Base-by-base conservation (phyloP, 2,329 filamentous ascomycete species). In the Penicillium fuscoglaucum region DNA sequence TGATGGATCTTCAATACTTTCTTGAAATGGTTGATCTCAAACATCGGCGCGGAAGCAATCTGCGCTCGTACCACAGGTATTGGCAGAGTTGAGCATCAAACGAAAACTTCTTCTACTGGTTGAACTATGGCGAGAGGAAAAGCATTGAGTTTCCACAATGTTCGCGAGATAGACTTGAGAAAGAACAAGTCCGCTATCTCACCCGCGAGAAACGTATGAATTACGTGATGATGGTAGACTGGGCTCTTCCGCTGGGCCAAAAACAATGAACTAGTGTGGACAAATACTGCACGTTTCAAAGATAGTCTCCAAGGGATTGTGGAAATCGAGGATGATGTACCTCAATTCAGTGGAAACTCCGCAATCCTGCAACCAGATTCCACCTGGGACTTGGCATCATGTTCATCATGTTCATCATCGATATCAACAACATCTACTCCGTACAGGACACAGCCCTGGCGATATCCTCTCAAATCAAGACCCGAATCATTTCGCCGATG, bases 21-120 rank as follows among this genome's bases (percentile, higher is more conserved):
- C 79, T 87, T 1, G 86, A 96, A 68, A 93, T 96, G 89, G 87
- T 93, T 8, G 90, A 95, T 71, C 78, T 87, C 47, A 93, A 96
- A 73, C 92, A 97, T 71, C 85, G 92, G 4, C 96, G 96, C 69
- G 93, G 92, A 4, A 89, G 87, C 54, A 96, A 95, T 65, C 75
- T 96, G 51, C 82, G 90, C 33, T 83, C 85, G 33, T 97, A 96
- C 67, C 93, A 97, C 69, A 84, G 86, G 59, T 86, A 90, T 63
- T 97, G 93, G 93, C 91, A 91, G 73, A 85, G 83, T 60, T 80
- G 85, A 1, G 80, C 90, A 29, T 93, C 91, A 0, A 84, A 86
- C 5, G 89, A 96, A 72, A 96, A 95, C 70, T 97, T 93, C 81
- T 96, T 96, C 73, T 93, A 92, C 76, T 96, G 93, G 92, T 80